Base-by-base conservation (phyloP, 306 rosid species). In the Biancaea sappan region DNA sequence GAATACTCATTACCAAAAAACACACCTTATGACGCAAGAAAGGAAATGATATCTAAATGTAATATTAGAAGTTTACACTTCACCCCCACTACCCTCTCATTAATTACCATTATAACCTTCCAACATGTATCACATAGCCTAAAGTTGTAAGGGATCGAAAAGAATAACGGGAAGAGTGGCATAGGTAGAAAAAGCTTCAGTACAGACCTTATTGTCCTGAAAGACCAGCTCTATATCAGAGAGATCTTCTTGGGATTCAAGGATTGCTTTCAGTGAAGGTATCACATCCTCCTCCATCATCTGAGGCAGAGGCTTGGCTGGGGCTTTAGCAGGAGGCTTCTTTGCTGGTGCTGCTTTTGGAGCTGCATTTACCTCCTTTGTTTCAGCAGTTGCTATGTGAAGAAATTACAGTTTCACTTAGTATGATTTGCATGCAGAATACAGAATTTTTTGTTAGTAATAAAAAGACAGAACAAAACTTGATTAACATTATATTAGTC, bases 241-340 rank as follows among this genome's bases (percentile, higher is more conserved):
- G 73, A 94, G 73, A 74, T 92, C 96, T 58, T 76, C 72, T 67
- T 92, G 90, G 34, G 89, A 81, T 84, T 87, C 93, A 41, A 94
- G 85, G 75, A 88, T 87, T 62, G 79, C 70, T 87, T 80, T 88
- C 74, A 94, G 81, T 14, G 95, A 46, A 70, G 99, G 97, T 72
- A 94, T 94, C 47, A 94, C 89, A 60, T 94, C 99, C 75, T 90
- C 99, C 66, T 83, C 92, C 97, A 94, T 94, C 93, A 92, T 80
- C 81, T 88, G 85, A 35, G 96, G 96, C 59, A 92, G 80, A 19
- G 92, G 78, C 90, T 94, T 90, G 19, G 7, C 74, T 21, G 87
- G 82, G 11, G 89, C 93, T 88, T 94, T 94, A 21, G 94, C 94
- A 2, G 92, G 81, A 66, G 92, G 78, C 70, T 84, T 91, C 86